These are phyloP conservation scores for Mycosphaerelloides madeirae DNA, from an alignment of 2,329 filamentous ascomycete species.

Conservation along the genomic window DNA sequence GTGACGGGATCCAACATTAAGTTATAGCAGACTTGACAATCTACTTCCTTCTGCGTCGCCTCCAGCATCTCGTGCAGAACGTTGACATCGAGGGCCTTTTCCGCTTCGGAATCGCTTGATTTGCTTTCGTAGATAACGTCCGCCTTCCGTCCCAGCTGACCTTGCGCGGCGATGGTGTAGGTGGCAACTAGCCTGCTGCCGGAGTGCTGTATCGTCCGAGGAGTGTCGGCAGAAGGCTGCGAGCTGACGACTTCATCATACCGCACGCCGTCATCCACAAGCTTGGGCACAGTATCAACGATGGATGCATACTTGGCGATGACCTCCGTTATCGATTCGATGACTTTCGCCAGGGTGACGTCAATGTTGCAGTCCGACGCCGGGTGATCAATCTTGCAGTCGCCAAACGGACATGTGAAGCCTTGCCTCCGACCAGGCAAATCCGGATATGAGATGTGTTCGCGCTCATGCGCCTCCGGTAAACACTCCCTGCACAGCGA, in stretches of 20 bases:
- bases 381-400: constrained; percentile 68
- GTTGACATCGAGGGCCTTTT: constrained; percentile 41
- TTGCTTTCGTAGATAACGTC: constrained; percentile 18
- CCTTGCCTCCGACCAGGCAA: constrained; percentile 61
- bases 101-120: constrained; percentile 34
- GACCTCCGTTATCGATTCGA: constrained; percentile 55
- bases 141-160: constrained; percentile 52
- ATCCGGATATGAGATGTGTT: constrained; percentile 73
- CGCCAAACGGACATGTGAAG: constrained; percentile 67
- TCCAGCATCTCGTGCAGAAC: constrained; percentile 58
- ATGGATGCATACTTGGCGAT: constrained; percentile 41
- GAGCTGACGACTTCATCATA: constrained; percentile 32
- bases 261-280: constrained; percentile 40
- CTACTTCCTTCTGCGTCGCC: constrained; percentile 63
- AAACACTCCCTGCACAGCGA: constrained; percentile 72
- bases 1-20: constrained; percentile 78
- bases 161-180: constrained; percentile 60
- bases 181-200: constrained; percentile 62
- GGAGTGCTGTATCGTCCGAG: constrained; percentile 40
- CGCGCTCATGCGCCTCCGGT: constrained; percentile 59
- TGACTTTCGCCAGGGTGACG: constrained; percentile 69
- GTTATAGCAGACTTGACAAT: constrained; percentile 84
- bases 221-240: constrained; percentile 33
- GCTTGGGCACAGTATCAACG: constrained; percentile 32
- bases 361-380: constrained; percentile 71